Conservation (phyloP, 2,329 filamentous ascomycete genomes). For the Fusarium buxicola region DNA sequence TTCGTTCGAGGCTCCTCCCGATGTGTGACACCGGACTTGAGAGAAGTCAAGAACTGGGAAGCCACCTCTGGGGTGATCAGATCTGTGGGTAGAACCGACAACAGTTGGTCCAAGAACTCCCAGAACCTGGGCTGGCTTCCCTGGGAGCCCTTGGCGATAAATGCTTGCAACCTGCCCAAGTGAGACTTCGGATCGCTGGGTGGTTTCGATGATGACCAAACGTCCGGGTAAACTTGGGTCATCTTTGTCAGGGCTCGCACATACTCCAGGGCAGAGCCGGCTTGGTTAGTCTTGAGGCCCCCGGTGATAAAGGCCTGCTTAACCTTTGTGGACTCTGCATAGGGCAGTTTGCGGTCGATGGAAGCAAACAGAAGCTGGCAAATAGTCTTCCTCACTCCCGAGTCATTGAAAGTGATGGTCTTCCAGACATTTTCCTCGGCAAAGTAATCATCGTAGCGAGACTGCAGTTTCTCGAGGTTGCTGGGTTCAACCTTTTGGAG, state of each 20-base stretch:
- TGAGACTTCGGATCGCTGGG: constrained; percentile 64
- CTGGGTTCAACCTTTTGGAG: constrained; percentile 59
- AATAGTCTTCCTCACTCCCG: constrained; percentile 61
- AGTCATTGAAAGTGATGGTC: constrained; percentile 71
- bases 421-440: constrained; percentile 74
- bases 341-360: constrained; percentile 61
- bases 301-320: constrained; percentile 75
- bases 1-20: constrained; percentile 81
- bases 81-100: constrained; percentile 68
- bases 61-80: constrained; percentile 61
- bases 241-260: constrained; percentile 74
- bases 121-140: constrained; percentile 79
- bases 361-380: constrained; percentile 64
- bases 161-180: constrained; percentile 70
- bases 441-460: constrained; percentile 75
- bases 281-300: constrained; percentile 77
- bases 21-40: constrained; percentile 76
- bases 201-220: constrained; percentile 73
- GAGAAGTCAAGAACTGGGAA: constrained; percentile 71
- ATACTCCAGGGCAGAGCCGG: constrained; percentile 78
- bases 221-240: constrained; percentile 71
- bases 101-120: constrained; percentile 72
- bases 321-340: constrained; percentile 62
- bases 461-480: constrained; percentile 70
- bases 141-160: constrained; percentile 87